Evolutionary conservation across 2,329 filamentous ascomycete genomes (phyloP), one percentile per base, ranked within the genome.

Genomic region (Zelopaecilomyces penicillatus): DNA sequence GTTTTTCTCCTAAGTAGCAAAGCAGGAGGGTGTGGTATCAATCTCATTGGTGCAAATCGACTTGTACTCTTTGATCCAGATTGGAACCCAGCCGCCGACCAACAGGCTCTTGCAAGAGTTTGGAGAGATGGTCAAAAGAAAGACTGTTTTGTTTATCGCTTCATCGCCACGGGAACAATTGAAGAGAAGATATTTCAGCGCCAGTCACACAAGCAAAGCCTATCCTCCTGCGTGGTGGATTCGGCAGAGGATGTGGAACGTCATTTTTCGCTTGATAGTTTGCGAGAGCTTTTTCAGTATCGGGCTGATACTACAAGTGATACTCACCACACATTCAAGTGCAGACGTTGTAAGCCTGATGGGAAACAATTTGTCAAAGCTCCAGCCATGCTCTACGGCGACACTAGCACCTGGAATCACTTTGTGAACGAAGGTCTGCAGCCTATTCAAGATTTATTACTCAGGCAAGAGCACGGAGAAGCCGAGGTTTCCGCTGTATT

Each of bases 41-140:
- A 96, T 60, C 75, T 97, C 44, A 95, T 95, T 53, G 93, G 91
- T 41, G 89, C 88, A 48, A 97, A 97, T 63, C 83, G 93, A 9
- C 80, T 98, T 3, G 87, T 98, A 2, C 79, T 98, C 35, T 98
- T 98, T 62, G 93, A 98, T 54, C 93, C 93, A 0, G 87, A 93
- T 65, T 98, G 93, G 93, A 98, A 98, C 57, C 93, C 93, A 1
- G 93, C 93, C 4, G 90, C 93, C 1, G 93, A 98, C 59, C 93
- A 98, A 64, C 93, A 98, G 68, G 93, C 93, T 4, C 76, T 98
- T 30, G 93, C 93, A 32, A 86, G 93, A 71, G 93, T 98, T 19
- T 98, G 93, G 93, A 87, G 93, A 73, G 93, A 98, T 57, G 93
- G 93, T 0, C 93, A 98, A 65, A 97, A 94, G 75, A 98, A 98